Percentiles rank a stretch among this genome's conserved stretches.
phyloP scores from a whole-genome alignment of 1,284 basidiomycete genomes.

The Pseudozyma tsukubaensis region DNA sequence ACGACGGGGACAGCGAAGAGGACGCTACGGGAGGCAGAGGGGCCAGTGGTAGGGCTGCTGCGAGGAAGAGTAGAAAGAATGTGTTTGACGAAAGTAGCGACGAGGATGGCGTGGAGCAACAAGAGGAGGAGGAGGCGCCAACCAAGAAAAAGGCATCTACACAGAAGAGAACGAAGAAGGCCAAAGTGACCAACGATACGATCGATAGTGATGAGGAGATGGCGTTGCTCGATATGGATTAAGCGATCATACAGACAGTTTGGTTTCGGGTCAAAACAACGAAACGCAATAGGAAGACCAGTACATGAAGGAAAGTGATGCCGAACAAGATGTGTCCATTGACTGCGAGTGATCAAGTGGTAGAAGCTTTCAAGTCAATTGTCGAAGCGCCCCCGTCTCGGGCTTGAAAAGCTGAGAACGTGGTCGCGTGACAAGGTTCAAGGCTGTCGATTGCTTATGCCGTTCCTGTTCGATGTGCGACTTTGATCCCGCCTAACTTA shows the following conservation, averaged over 20 bases:
- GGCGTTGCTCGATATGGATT: conserved; percentile 48
- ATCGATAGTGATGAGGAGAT: conserved; percentile 65
- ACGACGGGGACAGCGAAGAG: conserved; percentile 26
- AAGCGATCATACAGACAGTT: background rate
- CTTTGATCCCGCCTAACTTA: too few relatives aligned
- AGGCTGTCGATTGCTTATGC: too few relatives aligned
- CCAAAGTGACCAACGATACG: conserved; percentile 50
- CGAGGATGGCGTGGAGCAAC: conserved; percentile 12
- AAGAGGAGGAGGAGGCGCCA: conserved; percentile 8
- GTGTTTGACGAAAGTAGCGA: conserved; percentile 46
- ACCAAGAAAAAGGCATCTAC: conserved; percentile 12
- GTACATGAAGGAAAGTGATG: background rate
- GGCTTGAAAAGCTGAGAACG: too few relatives aligned
- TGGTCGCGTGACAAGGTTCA: too few relatives aligned
- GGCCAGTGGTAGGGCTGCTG: background rate
- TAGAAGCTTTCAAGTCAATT: too few relatives aligned
- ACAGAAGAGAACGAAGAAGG: conserved; percentile 42
- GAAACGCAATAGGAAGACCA: background rate
- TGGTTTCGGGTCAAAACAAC: too few relatives aligned
- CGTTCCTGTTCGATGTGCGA: too few relatives aligned
- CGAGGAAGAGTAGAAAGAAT: conserved; percentile 29
- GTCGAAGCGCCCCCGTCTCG: too few relatives aligned
- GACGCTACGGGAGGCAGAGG: conserved; percentile 1
- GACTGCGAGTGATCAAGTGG: too few relatives aligned
- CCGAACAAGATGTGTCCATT: background rate